phyloP scores from a whole-genome alignment of 164 flowering plant genomes.

The Cinnamomum micranthum region DNA sequence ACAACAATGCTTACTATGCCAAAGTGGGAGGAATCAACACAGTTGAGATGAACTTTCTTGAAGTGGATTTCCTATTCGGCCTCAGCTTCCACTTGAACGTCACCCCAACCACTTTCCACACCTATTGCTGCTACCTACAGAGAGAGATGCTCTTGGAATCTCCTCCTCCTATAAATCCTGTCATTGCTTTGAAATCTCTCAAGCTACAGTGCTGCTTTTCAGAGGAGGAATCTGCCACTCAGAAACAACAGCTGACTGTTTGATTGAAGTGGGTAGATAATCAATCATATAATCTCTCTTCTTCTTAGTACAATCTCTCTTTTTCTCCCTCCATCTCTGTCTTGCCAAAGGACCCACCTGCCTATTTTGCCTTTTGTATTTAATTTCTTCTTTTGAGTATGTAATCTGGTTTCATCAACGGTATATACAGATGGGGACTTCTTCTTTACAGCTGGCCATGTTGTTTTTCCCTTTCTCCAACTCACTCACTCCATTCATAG shows the following conservation, averaged over 20 bases:
- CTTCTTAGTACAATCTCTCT: no score
- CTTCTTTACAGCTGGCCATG: no score
- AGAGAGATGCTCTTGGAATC: conserved; percentile 42
- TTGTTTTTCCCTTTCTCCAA: no score
- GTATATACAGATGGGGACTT: no score
- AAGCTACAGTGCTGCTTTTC: conserved; percentile 48
- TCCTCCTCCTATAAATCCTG: conserved; percentile 13
- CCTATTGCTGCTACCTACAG: conserved; percentile 68
- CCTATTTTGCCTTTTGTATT: no score
- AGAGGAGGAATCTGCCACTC: conserved; percentile 62
- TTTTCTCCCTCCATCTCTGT: no score
- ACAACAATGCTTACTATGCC: conserved; percentile 95
- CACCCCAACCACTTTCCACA: conserved; percentile 71
- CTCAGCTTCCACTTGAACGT: conserved; percentile 76
- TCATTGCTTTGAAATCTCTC: conserved; percentile 22
- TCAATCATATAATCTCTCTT: no score
- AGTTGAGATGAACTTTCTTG: conserved; percentile 81
- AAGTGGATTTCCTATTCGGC: conserved; percentile 84
- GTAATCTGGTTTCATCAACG: no score
- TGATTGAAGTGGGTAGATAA: conserved; percentile 15
- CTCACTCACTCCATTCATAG: no score
- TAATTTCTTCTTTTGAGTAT: no score
- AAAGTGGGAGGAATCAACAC: conserved; percentile 91
- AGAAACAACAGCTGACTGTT: conserved; percentile 64
- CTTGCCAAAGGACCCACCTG: no score